Evolutionary conservation across 139 green algal genomes (phyloP), one percentile per base, ranked within the genome.

Genomic region (Tetraselmis chui): DNA sequence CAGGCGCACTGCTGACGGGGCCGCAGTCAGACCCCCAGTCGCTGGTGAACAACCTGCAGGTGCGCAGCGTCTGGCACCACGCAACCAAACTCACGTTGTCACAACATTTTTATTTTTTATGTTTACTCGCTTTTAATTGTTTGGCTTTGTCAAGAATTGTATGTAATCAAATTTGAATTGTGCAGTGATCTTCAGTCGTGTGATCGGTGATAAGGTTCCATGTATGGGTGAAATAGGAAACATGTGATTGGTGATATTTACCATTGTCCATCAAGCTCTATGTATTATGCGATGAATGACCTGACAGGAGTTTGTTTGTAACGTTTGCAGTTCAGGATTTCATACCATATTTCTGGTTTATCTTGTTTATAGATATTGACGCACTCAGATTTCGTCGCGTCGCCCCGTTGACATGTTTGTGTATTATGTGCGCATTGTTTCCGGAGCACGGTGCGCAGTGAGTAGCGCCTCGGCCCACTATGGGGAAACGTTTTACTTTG

Each of bases 1-100:
- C 89, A 1, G 90, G 77, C 1, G 77, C 89, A 22, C 79, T 97
- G 59, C 30, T 58, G 45, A 59, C 75, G 0, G 59, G 30, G n/a
- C 78, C 75, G 30, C 31, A 30, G 23, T 31, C n/a, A 32, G 74
- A 59, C 80, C 58, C 30, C 76, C 86, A 80, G 85, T 29, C 30
- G 58, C 45, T 76, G 29, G 31, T 31, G 79, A 75, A 76, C 76
- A 32, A 32, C 28, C 81, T 18, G 85, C 74, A n/a, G 84, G 79
- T 0, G 30, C 5, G 77, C 0, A n/a, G 30, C 75, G 1, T 2
- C 76, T 67, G 45, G 45, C 45, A 18, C n/a, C n/a, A n/a, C n/a
- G n/a, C n/a, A n/a, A n/a, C n/a, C n/a, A n/a, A n/a, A n/a, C n/a
- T n/a, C n/a, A n/a, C n/a, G n/a, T n/a, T n/a, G n/a, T n/a, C n/a